Evolutionary conservation across 192 early-diverging fungal species (phyloP), one percentile per base, ranked within the genome.

Genomic region (Haplosporangium gracile): DNA sequence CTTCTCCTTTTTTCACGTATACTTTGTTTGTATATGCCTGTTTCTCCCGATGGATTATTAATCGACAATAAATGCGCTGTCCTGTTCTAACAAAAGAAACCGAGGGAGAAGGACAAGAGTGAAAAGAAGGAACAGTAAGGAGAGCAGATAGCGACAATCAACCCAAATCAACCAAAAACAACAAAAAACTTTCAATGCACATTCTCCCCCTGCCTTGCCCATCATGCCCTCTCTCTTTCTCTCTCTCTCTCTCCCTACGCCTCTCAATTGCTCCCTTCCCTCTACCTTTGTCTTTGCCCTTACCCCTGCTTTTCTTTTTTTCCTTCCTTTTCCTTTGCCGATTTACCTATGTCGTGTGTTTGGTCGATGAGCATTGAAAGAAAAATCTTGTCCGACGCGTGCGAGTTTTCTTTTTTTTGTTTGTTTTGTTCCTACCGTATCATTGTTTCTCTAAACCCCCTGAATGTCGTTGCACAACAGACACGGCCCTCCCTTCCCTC

Each of bases 41-140:
- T 65, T 65, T 65, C 60, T 65, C 26, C 60, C 60, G 60, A 65
- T 32, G 60, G 60, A 65, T 65, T 65, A 65, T 65, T 65, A 74
- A 45, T 74, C 45, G 72, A 47, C 29, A 34, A 4, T 18, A 20
- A 34, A 47, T 49, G 29, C 47, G 7, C n/a, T 34, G 15, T 15
- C 24, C 29, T 43, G 7, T 43, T 40, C 45, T 29, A 47, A 73
- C 72, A 73, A 73, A 73, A 49, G 47, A 55, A 65, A 34, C 32
- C 11, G 29, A 32, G 29, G 29, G 60, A 65, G 60, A 29, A 8
- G 60, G 10, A 20, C 20, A 57, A n/a, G 24, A 26, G n/a, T 0
- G 4, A n/a, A 57, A 5, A 6, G 55, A 26, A 15, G 32, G 11
- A 11, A 4, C 9, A 65, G 29, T 13, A 65, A 13, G 11, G 60